Evolutionary conservation across 495 filamentous ascomycete species (phyloP), one percentile per base, ranked within the genome.

Genomic region (Talaromyces stipitatus): DNA sequence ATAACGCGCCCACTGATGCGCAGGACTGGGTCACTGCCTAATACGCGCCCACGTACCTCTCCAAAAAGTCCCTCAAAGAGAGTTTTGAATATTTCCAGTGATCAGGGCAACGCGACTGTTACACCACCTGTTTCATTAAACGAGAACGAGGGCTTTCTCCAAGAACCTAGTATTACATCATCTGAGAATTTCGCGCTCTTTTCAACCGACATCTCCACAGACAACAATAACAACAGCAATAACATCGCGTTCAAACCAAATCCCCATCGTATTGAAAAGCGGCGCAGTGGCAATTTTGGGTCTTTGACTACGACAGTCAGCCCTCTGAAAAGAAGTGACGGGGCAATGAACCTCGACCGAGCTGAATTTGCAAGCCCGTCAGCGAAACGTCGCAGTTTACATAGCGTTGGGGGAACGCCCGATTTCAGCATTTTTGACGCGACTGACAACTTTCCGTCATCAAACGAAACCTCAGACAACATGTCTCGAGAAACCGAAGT

Each of bases 281-380:
- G 75, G 43, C 70, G 73, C 11, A 78, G 74, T 61, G 75, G 73
- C 4, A 75, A 71, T 9, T 75, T 78, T 52, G 72, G 67, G 20
- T 64, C 73, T 11, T 72, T 78, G 29, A 73, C 85, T 14, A 69
- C 78, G 18, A 84, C 87, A 47, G 84, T 87, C 27, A 97, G 92
- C 66, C 94, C 94, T 0, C 72, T 98, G 45, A 97, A 97, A 73
- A 83, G 95, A 50, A 95, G 85, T 62, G 94, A 98, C 69, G 86
- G 88, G 5, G 86, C 87, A 12, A 94, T 95, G 88, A 88, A 89
- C 63, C 69, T 95, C 12, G 92, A 95, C 60, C 85, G 87, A 50
- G 73, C 83, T 14, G 82, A 78, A 57, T 75, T 86, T n/a, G 89
- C 86, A 32, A 96, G 88, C 61, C 91, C 92, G 2, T 86, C 90